A percentile compares a stretch with the other conserved stretches of the same genome.
Evolutionary conservation across 805 yeast species (phyloP).

Genomic region (Zygosaccharomyces pseudorouxii): DNA sequence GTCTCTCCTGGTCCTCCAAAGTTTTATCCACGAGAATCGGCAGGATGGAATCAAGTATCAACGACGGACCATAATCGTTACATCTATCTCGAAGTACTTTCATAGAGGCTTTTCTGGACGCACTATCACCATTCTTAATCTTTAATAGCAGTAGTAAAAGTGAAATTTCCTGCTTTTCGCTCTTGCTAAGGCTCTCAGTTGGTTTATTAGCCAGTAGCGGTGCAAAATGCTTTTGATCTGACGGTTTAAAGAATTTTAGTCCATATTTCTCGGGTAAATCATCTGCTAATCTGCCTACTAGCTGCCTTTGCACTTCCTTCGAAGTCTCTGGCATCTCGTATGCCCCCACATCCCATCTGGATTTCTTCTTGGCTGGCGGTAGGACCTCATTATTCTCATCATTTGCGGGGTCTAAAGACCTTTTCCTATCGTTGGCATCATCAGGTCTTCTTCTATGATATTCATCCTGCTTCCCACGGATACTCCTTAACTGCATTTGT

Average conservation of each 20-base stretch:
- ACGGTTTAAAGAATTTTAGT: conserved; percentile 61
- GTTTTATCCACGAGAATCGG: conserved; percentile 70
- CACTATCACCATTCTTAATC: conserved; percentile 74
- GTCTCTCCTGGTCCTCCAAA: conserved; percentile 78
- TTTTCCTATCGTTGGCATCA: conserved; percentile 36
- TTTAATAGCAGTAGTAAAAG: conserved; percentile 61
- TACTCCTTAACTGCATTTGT: conserved; percentile 26
- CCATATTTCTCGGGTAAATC: conserved; percentile 64
- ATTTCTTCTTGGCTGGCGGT: conserved; percentile 15
- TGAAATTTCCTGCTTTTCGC: conserved; percentile 54
- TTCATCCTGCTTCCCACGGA: conserved; percentile 40
- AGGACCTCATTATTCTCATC: conserved; percentile 22
- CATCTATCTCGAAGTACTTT: conserved; percentile 63
- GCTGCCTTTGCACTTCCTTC: conserved; percentile 25
- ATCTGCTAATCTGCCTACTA: conserved; percentile 40
- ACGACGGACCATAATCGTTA: conserved; percentile 59
- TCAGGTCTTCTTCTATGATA: conserved; percentile 44
- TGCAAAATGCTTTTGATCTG: conserved; percentile 69
- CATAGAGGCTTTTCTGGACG: conserved; percentile 62
- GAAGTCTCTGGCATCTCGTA: conserved; percentile 53
- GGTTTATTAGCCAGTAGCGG: conserved; percentile 42
- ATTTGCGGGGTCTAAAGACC: conserved; percentile 34
- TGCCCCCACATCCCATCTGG: conserved; percentile 37
- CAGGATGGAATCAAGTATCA: conserved; percentile 63
- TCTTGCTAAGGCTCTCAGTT: conserved; percentile 39